These are phyloP conservation scores for Candida xiaguanensis DNA, from an alignment of 805 yeast genomes.

Conservation along the genomic window DNA sequence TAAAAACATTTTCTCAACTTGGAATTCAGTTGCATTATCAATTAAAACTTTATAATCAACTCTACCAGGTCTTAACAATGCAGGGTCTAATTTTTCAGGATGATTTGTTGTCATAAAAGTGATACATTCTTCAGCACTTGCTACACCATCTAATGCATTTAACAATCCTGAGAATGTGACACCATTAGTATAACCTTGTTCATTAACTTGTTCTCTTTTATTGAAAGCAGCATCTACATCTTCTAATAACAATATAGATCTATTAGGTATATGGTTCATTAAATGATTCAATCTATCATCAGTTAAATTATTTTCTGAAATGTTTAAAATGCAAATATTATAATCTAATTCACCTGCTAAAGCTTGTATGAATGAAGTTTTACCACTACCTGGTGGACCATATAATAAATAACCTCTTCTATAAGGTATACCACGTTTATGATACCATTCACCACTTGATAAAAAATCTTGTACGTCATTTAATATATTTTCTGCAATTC, in stretches of 20 bases:
- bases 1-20: slow-evolving; percentile 78
- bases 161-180: slow-evolving; percentile 93
- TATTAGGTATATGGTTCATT: slow-evolving; percentile 92
- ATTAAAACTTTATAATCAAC: slow-evolving; percentile 80
- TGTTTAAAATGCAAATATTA: slow-evolving; percentile 87
- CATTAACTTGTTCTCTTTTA: slow-evolving; percentile 70
- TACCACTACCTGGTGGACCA: slow-evolving; percentile 98
- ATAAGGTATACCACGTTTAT: slow-evolving; percentile 95
- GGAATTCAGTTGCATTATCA: slow-evolving; percentile 83
- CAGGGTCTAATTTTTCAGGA: slow-evolving; percentile 91
- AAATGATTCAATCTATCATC: slow-evolving; percentile 92
- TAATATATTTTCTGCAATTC: slow-evolving; percentile 62
- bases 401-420: slow-evolving; percentile 89
- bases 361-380: slow-evolving; percentile 93
- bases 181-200: slow-evolving; percentile 77
- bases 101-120: slow-evolving; percentile 99
- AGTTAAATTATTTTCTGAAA: slow-evolving; percentile 86
- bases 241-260: slow-evolving; percentile 80
- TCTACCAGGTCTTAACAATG: slow-evolving; percentile 91
- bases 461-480: slow-evolving; percentile 79
- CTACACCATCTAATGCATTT: slow-evolving; percentile 95
- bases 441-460: slow-evolving; percentile 82
- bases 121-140: slow-evolving; percentile 93
- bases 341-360: slow-evolving; percentile 95
- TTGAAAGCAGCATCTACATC: slow-evolving; percentile 96